These are phyloP conservation scores for Mycena polygramma DNA, from an alignment of 768 basidiomycete genomes.

Conservation along the genomic window DNA sequence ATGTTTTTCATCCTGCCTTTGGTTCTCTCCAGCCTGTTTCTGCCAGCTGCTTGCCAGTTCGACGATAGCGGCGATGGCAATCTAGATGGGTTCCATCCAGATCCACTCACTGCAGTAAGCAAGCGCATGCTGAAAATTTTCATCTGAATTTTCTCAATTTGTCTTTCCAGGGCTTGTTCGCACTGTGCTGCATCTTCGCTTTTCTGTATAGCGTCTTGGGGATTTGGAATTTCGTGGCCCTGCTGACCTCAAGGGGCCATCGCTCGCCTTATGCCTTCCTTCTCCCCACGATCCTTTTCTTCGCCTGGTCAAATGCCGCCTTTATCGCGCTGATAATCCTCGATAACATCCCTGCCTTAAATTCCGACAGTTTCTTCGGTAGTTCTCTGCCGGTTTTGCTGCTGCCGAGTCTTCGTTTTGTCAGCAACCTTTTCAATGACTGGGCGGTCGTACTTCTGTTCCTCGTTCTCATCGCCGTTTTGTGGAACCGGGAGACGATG, in stretches of 20 bases:
- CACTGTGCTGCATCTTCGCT: conserved; percentile 29
- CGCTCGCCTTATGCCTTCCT: conserved; percentile 32
- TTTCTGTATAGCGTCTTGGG: conserved; percentile 10
- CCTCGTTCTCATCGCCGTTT: conserved; percentile 26
- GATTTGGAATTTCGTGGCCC: conserved; percentile 29
- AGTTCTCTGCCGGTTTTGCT: conserved; percentile 16
- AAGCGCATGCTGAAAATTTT: background rate
- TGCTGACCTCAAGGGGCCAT: conserved; percentile 26
- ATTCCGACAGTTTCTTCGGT: background rate
- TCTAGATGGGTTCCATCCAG: conserved; percentile 26
- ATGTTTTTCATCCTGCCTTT: conserved; percentile 18
- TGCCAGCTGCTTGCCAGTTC: conserved; percentile 30
- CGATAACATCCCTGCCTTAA: conserved; percentile 23
- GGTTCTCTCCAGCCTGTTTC: conserved; percentile 25
- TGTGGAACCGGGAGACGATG: conserved; percentile 28
- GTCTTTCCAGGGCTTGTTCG: conserved; percentile 28
- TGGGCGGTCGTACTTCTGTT: conserved; percentile 32
- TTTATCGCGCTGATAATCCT: conserved; percentile 25
- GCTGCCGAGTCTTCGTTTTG: conserved; percentile 9
- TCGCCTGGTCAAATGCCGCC: conserved; percentile 29
- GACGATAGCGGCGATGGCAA: background rate
- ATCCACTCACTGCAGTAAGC: conserved; percentile 24
- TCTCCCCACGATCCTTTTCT: conserved; percentile 31
- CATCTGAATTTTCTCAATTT: background rate
- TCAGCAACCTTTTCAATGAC: conserved; percentile 18